phyloP scores from a whole-genome alignment of 176 grass and related monocot genomes.

The Triticum urartu region DNA sequence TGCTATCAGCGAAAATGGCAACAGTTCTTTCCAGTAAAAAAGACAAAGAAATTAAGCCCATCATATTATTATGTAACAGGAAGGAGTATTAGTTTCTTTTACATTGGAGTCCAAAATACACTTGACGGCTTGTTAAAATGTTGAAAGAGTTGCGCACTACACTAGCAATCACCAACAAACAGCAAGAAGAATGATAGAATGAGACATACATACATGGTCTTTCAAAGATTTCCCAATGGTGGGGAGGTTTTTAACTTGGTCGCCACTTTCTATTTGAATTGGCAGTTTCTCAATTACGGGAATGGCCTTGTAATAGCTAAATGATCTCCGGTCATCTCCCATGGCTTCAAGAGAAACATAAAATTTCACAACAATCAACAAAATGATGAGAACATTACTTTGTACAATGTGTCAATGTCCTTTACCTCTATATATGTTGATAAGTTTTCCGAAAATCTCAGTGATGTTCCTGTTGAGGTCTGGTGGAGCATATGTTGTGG shows the following conservation, averaged over 20 bases:
- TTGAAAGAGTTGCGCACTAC: not conserved
- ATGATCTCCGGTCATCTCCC: constrained; percentile 93
- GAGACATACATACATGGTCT: constrained; percentile 72
- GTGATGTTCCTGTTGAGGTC: constrained; percentile 85
- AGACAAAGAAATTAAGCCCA: not conserved
- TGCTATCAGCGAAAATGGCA: not conserved
- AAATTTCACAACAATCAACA: not conserved
- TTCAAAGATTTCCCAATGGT: constrained; percentile 89
- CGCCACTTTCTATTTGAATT: constrained; percentile 78
- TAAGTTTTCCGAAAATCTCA: constrained; percentile 87
- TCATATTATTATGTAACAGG: not conserved
- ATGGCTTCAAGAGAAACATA: constrained; percentile 50
- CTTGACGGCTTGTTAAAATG: not conserved
- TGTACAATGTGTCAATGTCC: not conserved
- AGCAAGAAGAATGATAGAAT: constrained; percentile 25
- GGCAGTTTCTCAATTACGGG: constrained; percentile 85
- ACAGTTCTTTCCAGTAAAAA: not conserved
- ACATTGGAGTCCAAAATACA: not conserved
- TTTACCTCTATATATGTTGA: constrained; percentile 87
- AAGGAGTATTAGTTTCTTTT: not conserved
- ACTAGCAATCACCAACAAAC: not conserved
- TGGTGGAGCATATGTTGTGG: constrained; percentile 61
- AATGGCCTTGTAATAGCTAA: constrained; percentile 99
- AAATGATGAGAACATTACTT: not conserved
- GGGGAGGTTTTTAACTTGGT: constrained; percentile 86